Evolutionary conservation across 805 yeast genomes (phyloP).

Genomic region (Wickerhamiella alocasiicola): DNA sequence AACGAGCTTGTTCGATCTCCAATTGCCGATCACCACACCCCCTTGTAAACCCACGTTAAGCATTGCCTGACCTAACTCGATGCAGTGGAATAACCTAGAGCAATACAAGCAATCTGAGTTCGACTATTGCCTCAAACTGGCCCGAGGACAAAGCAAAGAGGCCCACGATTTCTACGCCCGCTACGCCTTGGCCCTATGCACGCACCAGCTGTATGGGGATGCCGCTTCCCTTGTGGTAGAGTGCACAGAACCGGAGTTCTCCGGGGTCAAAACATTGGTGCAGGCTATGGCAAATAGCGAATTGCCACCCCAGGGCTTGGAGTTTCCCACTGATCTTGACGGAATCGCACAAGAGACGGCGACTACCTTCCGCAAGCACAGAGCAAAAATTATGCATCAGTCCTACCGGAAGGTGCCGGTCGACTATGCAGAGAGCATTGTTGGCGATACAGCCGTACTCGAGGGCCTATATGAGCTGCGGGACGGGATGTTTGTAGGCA

Average conservation of each 20-base stretch:
- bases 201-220: constrained; percentile 4
- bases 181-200: constrained; percentile 4
- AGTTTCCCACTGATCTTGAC: not conserved
- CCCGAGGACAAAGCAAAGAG: not conserved
- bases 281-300: not conserved
- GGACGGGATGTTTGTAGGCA: no score
- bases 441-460: not conserved
- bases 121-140: constrained; percentile 1
- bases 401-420: not conserved
- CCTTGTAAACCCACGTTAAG: no score
- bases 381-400: not conserved
- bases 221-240: constrained; percentile 5
- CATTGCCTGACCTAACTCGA: no score
- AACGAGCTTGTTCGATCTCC: no score
- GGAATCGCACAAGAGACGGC: not conserved
- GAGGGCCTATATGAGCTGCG: no score
- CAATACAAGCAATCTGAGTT: constrained; percentile 1
- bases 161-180: constrained; percentile 3
- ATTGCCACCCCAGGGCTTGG: not conserved
- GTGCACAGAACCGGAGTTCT: not conserved
- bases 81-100: constrained; percentile 1
- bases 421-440: not conserved
- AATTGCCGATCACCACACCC: no score
- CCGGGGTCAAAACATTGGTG: not conserved
- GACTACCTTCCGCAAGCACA: not conserved